These are phyloP conservation scores for Copromyces sp. DNA, from an alignment of 495 filamentous ascomycete species.

Conservation along the genomic window DNA sequence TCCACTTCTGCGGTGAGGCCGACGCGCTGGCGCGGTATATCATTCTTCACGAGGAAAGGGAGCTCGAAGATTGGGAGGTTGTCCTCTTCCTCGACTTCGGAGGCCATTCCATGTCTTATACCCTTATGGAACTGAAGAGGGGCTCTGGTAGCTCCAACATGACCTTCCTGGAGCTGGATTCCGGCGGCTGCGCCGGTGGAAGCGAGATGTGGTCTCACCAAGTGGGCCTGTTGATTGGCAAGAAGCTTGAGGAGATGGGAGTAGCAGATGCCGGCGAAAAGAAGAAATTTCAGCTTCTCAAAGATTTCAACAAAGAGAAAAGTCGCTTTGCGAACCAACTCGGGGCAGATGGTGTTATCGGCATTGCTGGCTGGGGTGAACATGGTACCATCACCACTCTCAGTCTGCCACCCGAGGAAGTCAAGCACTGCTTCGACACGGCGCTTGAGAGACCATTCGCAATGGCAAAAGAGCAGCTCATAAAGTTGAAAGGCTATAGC, in stretches of 20 bases:
- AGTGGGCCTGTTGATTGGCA: neutral
- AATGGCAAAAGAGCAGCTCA: neutral
- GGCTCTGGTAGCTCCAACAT: neutral
- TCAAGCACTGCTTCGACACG: neutral
- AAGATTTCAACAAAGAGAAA: constrained; percentile 1
- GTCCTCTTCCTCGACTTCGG: constrained; percentile 7
- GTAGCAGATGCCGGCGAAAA: neutral
- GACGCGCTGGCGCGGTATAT: constrained; percentile 3
- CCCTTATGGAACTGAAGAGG: neutral
- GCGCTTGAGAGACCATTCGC: neutral
- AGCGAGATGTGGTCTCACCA: constrained; percentile 6
- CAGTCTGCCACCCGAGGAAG: neutral
- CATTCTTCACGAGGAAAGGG: neutral
- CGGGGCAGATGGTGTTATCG: neutral
- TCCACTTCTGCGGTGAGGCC: neutral
- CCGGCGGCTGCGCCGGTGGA: constrained; percentile 1
- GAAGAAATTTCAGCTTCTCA: neutral
- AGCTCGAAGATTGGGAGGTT: constrained; percentile 2
- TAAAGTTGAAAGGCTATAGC: neutral
- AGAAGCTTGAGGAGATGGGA: neutral
- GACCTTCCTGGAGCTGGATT: constrained; percentile 2
- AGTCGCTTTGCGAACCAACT: neutral
- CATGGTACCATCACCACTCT: neutral
- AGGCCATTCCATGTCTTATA: constrained; percentile 3
- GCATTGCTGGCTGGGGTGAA: neutral